Evolutionary conservation across 176 grass and related monocot genomes (phyloP).

Genomic region (Elymus sibiricus): DNA sequence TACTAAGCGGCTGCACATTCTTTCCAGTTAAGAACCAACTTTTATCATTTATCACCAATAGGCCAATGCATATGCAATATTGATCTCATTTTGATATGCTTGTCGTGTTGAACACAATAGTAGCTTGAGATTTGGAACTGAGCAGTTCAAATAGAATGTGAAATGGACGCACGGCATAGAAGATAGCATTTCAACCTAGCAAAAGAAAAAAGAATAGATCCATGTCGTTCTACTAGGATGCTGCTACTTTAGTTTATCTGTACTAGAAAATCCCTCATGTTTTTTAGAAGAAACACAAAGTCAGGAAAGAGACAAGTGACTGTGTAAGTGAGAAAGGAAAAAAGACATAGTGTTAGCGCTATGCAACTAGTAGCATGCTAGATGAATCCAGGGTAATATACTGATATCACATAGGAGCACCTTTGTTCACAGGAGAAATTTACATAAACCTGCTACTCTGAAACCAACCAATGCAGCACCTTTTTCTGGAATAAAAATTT

Average conservation of each 20-base stretch:
- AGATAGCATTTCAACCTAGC: background rate
- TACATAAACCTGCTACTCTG: conserved; percentile 1
- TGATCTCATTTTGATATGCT: background rate
- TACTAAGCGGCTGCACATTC: background rate
- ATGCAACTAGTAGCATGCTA: conserved; percentile 3
- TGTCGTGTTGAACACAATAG: background rate
- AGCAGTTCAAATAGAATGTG: background rate
- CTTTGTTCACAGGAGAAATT: background rate
- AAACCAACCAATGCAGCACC: background rate
- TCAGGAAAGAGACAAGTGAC: background rate
- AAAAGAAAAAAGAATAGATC: background rate
- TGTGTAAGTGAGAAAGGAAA: background rate
- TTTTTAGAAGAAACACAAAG: background rate
- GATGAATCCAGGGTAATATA: background rate
- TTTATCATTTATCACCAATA: background rate
- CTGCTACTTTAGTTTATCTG: background rate
- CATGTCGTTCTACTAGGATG: background rate
- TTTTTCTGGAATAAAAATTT: background rate
- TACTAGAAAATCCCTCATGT: background rate
- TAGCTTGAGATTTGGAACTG: background rate
- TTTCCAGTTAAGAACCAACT: background rate
- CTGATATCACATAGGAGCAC: background rate
- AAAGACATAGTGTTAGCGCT: background rate
- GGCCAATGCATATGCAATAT: background rate
- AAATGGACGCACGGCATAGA: background rate